Percentiles rank a stretch among this genome's conserved stretches.
Conservation (phyloP, 2,329 filamentous ascomycete species). For the Exophiala lecanii-corni region DNA sequence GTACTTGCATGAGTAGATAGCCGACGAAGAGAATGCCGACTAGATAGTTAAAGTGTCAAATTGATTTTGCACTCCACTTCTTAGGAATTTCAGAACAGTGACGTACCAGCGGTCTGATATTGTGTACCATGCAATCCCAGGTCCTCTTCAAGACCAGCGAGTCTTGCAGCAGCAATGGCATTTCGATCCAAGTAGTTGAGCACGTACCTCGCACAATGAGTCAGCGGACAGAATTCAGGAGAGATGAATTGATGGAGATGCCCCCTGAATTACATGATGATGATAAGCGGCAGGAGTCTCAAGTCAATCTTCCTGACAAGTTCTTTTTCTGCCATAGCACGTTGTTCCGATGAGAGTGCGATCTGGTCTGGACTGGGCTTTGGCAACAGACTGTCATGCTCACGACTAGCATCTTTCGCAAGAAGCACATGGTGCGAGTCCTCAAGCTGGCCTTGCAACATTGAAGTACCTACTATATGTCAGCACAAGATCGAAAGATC, state of each 20-base stretch:
- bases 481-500: no score
- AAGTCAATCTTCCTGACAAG: slow-evolving; percentile 67
- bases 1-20: slow-evolving; percentile 56
- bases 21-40: slow-evolving; percentile 50
- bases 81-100: no score
- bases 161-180: slow-evolving; percentile 53
- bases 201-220: no score
- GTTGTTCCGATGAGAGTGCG: slow-evolving; percentile 40
- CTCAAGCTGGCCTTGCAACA: no score
- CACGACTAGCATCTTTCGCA: no score
- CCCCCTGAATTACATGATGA: slow-evolving; percentile 50
- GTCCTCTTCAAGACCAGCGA: slow-evolving; percentile 47
- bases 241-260: neutral
- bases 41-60: slow-evolving; percentile 32
- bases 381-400: no score
- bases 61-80: neutral
- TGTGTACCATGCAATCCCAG: slow-evolving; percentile 28
- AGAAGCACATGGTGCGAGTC: no score
- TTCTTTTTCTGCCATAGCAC: slow-evolving; percentile 50
- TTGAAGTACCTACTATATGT: no score
- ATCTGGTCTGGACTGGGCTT: neutral
- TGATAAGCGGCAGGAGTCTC: slow-evolving; percentile 63
- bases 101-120: no score
- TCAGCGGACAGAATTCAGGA: no score
- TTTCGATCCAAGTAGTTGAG: slow-evolving; percentile 66